Evolutionary conservation across 2,329 filamentous ascomycete species (phyloP).

Genomic region (Diplodia mutila): DNA sequence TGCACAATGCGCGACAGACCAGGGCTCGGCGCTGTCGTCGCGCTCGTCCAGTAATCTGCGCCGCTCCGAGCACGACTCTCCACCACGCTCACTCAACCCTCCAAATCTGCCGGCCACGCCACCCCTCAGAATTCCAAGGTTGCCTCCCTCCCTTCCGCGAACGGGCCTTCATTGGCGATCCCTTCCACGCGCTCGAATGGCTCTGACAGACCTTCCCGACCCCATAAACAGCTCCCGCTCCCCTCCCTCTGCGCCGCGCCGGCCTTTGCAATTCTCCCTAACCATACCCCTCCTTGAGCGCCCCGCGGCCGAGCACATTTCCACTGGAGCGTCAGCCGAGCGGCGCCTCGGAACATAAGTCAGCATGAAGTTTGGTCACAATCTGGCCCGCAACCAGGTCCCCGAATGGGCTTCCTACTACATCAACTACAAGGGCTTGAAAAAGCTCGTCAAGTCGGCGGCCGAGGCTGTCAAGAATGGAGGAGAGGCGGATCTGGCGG

Average conservation of each 20-base stretch:
- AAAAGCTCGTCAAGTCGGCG: constrained; percentile 90
- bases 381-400: constrained; percentile 78
- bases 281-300: constrained; percentile 9
- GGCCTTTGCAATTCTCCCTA: background rate
- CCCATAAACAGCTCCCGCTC: constrained; percentile 4
- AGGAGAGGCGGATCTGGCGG: constrained; percentile 83
- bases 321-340: background rate
- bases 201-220: constrained; percentile 4
- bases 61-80: constrained; percentile 13
- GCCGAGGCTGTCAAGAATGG: constrained; percentile 65
- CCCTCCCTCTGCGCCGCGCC: constrained; percentile 11
- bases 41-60: constrained; percentile 15
- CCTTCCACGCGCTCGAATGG: constrained; percentile 20
- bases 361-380: constrained; percentile 55
- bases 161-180: constrained; percentile 10
- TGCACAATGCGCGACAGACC: constrained; percentile 18
- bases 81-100: constrained; percentile 20
- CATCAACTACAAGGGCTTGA: constrained; percentile 89
- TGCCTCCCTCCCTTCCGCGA: constrained; percentile 14
- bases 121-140: background rate
- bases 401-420: constrained; percentile 84
- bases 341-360: background rate
- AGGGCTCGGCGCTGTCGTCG: constrained; percentile 8
- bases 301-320: background rate
- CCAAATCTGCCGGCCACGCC: constrained; percentile 7